Percentiles rank a stretch among this genome's conserved stretches.
Conservation (phyloP, 1,284 basidiomycete species). For the Neonothopanus nambi region DNA sequence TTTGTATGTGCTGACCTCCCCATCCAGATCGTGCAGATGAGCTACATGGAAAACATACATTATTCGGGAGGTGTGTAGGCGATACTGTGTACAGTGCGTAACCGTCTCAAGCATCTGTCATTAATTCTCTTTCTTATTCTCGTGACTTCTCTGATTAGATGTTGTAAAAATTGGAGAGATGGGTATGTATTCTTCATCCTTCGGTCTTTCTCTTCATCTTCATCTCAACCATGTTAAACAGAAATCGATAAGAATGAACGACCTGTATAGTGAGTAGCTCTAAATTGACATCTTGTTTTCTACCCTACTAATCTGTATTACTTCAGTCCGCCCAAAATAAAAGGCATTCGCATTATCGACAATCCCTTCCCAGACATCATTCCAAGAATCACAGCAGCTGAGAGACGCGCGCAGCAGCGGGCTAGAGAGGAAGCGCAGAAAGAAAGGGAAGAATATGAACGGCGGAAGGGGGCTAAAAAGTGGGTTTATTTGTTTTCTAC, state of each 20-base stretch:
- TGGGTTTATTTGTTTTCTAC: conserved; percentile 32
- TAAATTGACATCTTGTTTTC: conserved; percentile 5
- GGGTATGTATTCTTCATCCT: conserved; percentile 50
- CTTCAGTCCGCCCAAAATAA: conserved; percentile 85
- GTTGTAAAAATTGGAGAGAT: conserved; percentile 88
- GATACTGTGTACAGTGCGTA: conserved; percentile 86
- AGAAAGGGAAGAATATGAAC: conserved; percentile 75
- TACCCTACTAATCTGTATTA: neutral
- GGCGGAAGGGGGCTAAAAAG: conserved; percentile 84
- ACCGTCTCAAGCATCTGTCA: neutral
- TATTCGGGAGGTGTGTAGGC: conserved; percentile 81
- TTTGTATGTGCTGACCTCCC: neutral
- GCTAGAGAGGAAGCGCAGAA: conserved; percentile 75
- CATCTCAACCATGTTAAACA: conserved; percentile 27
- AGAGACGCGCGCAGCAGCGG: conserved; percentile 79
- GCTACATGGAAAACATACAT: conserved; percentile 84
- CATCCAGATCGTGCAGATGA: conserved; percentile 80
- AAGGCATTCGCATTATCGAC: conserved; percentile 79
- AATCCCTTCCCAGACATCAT: conserved; percentile 95
- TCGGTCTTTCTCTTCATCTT: conserved; percentile 4
- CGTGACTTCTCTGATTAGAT: conserved; percentile 45
- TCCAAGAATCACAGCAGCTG: conserved; percentile 93
- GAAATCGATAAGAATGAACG: conserved; percentile 83
- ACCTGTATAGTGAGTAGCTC: conserved; percentile 71
- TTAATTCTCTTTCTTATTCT: conserved; percentile 4